Conservation (phyloP, 108 stramenopile genomes). For the Cyclotella distinguenda region DNA sequence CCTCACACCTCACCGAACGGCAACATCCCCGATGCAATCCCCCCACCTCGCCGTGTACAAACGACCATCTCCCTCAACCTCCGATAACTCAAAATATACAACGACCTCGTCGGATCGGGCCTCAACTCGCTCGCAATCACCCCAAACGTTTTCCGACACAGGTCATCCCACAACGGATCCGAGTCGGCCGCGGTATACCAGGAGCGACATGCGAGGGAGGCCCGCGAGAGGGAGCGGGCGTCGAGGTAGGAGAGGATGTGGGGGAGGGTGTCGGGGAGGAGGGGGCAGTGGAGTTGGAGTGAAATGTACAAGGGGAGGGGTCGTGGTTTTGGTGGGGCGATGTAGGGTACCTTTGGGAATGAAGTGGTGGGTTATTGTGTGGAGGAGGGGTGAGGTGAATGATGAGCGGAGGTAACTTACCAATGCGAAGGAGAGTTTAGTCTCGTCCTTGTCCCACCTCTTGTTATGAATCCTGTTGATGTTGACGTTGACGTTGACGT, state of each 20-base stretch:
- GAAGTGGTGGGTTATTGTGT: too few relatives aligned
- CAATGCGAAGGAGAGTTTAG: not conserved
- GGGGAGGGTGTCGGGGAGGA: slow-evolving; percentile 34
- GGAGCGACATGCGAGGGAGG: slow-evolving; percentile 34
- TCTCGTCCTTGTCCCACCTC: not conserved
- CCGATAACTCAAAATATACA: slow-evolving; percentile 48
- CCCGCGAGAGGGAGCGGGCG: slow-evolving; percentile 42
- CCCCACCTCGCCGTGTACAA: not conserved
- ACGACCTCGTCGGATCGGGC: slow-evolving; percentile 48
- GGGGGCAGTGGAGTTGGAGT: not conserved
- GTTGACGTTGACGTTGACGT: too few relatives aligned
- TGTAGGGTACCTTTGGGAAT: slow-evolving; percentile 8
- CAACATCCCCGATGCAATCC: not conserved
- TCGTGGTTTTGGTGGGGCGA: slow-evolving; percentile 3
- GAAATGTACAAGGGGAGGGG: slow-evolving; percentile 1
- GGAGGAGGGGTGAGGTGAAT: not conserved
- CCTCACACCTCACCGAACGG: not conserved
- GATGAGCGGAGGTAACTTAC: not conserved
- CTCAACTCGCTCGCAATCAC: slow-evolving; percentile 34
- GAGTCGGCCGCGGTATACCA: slow-evolving; percentile 37
- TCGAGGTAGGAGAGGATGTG: slow-evolving; percentile 52
- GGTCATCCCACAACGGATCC: slow-evolving; percentile 46
- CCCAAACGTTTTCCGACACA: slow-evolving; percentile 48
- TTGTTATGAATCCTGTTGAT: too few relatives aligned
- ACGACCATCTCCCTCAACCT: slow-evolving; percentile 46